phyloP scores from a whole-genome alignment of 345 rosid genomes.

The Pseudoturritis turrita region DNA sequence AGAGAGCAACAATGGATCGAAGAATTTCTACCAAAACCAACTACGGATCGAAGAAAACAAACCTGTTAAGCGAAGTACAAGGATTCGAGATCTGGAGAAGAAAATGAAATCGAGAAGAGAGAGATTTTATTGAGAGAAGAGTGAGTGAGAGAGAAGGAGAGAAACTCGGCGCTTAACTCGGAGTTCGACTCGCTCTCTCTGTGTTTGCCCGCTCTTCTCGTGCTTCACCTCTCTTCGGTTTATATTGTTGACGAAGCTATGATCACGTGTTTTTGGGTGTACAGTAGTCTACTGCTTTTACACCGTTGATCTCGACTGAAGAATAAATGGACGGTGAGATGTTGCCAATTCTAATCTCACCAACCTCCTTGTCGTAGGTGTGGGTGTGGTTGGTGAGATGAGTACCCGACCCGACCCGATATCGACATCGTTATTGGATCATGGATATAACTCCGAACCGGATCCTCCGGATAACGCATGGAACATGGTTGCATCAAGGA shows the following conservation, averaged over 20 bases:
- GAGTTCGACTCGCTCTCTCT: constrained; percentile 28
- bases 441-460: neutral
- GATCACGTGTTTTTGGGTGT: constrained; percentile 4
- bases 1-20: neutral
- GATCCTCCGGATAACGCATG: neutral
- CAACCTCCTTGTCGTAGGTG: constrained; percentile 27
- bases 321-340: constrained; percentile 1
- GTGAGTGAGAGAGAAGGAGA: constrained; percentile 12
- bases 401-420: constrained; percentile 8
- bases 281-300: neutral
- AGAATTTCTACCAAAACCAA: neutral
- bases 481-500: neutral
- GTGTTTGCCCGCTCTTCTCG: constrained; percentile 32
- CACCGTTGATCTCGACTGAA: neutral
- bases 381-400: constrained; percentile 26
- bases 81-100: constrained; percentile 12
- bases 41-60: neutral
- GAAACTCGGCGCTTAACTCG: constrained; percentile 17
- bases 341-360: neutral
- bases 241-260: constrained; percentile 20
- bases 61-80: constrained; percentile 21
- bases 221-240: constrained; percentile 17
- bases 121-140: neutral
- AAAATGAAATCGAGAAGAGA: constrained; percentile 8
- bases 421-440: neutral